Conservation (phyloP, 1,284 basidiomycete genomes). For the Cryptococcus wingfieldii region DNA sequence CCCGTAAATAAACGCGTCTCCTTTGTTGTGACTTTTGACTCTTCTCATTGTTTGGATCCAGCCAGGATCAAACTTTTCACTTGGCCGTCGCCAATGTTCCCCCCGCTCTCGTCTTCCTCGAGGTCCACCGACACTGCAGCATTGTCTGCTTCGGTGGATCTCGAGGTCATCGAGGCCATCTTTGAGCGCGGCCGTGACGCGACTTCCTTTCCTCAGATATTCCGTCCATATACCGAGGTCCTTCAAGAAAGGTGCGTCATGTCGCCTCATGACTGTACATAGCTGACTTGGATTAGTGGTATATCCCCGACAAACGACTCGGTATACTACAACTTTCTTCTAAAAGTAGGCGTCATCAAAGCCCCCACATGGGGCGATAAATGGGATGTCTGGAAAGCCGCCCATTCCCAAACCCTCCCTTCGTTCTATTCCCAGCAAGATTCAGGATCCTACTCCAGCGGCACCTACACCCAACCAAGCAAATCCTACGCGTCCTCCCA, state of each 20-base stretch:
- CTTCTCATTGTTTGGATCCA: no score
- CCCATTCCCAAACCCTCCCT: conserved; percentile 1
- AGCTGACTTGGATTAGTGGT: conserved; percentile 21
- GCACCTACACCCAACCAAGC: neutral
- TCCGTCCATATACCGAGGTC: conserved; percentile 34
- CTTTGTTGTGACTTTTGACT: no score
- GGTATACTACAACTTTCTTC: conserved; percentile 44
- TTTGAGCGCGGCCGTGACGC: conserved; percentile 34
- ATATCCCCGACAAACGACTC: conserved; percentile 34
- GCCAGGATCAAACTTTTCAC: no score
- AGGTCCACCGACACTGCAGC: conserved; percentile 13
- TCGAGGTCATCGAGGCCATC: conserved; percentile 41
- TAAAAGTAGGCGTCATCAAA: conserved; percentile 45
- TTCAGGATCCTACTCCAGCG: neutral
- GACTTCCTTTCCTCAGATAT: conserved; percentile 39
- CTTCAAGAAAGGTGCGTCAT: conserved; percentile 35
- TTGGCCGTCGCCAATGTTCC: conserved; percentile 12
- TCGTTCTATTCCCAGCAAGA: neutral
- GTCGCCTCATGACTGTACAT: neutral
- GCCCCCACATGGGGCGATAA: conserved; percentile 45
- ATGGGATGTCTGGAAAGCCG: conserved; percentile 43
- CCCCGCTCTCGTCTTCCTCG: conserved; percentile 17
- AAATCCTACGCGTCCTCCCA: conserved; percentile 2
- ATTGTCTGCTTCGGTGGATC: conserved; percentile 32
- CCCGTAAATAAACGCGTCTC: no score